Conservation (phyloP, 371 early-diverging fungal species). For the Lichtheimia ornata region DNA sequence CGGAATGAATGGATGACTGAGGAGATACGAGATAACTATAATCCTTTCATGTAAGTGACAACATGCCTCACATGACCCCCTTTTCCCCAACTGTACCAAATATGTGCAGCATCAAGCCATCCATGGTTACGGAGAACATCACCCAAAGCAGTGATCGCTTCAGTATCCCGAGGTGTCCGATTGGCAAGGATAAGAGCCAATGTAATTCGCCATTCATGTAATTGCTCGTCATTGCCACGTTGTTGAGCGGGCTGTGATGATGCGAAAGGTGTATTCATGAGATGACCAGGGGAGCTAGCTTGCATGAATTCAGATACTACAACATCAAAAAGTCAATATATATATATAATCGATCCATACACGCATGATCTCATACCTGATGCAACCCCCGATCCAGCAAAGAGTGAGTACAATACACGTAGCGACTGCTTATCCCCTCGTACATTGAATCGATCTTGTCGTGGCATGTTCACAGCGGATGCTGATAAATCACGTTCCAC, state of each 20-base stretch:
- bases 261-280: constrained; percentile 30
- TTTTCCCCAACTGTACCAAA: constrained; percentile 63
- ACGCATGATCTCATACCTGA: constrained; percentile 36
- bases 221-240: constrained; percentile 29
- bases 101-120: constrained; percentile 76
- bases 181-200: constrained; percentile 82
- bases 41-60: not conserved
- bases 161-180: constrained; percentile 74
- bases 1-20: constrained; percentile 54
- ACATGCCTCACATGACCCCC: constrained; percentile 13
- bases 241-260: constrained; percentile 20
- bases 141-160: constrained; percentile 76
- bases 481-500: constrained; percentile 59
- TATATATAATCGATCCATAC: not conserved
- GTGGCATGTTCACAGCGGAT: constrained; percentile 25
- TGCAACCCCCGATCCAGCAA: constrained; percentile 67
- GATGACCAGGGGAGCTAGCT: constrained; percentile 16
- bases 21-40: constrained; percentile 69
- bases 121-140: constrained; percentile 69
- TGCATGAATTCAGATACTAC: constrained; percentile 39
- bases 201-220: constrained; percentile 70
- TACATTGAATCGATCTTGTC: constrained; percentile 28
- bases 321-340: not conserved
- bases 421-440: constrained; percentile 63
- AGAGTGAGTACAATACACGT: constrained; percentile 73